Percentiles rank a stretch among this genome's conserved stretches.
Conservation (phyloP, 192 early-diverging fungal species). For the Funneliformis geosporum region DNA sequence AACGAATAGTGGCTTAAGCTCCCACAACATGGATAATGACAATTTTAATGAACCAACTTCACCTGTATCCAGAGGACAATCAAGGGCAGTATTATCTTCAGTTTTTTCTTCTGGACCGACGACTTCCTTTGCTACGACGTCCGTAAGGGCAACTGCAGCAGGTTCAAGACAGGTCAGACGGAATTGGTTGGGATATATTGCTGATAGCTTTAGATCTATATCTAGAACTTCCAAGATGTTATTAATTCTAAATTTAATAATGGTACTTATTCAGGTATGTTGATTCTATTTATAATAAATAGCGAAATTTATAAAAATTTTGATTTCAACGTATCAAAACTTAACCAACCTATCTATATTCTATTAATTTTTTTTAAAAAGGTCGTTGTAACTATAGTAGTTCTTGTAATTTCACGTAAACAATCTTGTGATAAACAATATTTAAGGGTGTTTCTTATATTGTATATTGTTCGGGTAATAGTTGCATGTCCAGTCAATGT, state of each 20-base stretch:
- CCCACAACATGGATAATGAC: background rate
- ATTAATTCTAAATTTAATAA: constrained; percentile 18
- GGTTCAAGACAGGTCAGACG: constrained; percentile 19
- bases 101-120: constrained; percentile 4
- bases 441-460: constrained; percentile 62
- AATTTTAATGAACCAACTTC: background rate
- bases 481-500: constrained; percentile 65
- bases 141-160: constrained; percentile 15
- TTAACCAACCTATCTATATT: no score
- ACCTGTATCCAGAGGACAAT: background rate
- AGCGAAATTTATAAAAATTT: no score
- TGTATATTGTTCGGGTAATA: constrained; percentile 59
- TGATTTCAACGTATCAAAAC: no score
- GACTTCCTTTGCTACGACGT: constrained; percentile 25
- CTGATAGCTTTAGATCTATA: constrained; percentile 25
- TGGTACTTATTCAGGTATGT: constrained; percentile 27
- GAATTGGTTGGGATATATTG: constrained; percentile 24
- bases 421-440: constrained; percentile 16
- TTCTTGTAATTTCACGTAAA: constrained; percentile 13
- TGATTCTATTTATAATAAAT: background rate
- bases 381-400: constrained; percentile 24
- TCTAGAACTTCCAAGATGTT: constrained; percentile 29
- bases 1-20: background rate
- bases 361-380: background rate
- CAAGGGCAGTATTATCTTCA: constrained; percentile 11